Evolutionary conservation across 176 grass and related monocot species (phyloP).

Genomic region (Sorghum bicolor): DNA sequence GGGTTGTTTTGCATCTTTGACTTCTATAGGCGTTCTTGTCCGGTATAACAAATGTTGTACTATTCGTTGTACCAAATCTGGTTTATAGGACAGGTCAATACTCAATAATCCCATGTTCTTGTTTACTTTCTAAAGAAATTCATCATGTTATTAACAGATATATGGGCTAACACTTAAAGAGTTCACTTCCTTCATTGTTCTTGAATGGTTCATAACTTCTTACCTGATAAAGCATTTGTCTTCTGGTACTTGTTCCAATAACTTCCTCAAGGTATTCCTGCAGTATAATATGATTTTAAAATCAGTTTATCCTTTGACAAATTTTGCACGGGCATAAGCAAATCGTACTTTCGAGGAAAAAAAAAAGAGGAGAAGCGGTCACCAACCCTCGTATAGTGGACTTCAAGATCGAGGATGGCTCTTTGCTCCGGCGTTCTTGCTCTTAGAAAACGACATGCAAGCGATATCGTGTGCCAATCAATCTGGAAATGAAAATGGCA

Average conservation of each 20-base stretch:
- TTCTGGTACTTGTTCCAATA: constrained; percentile 60
- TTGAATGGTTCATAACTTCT: neutral
- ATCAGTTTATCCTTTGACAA: neutral
- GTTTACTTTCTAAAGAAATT: neutral
- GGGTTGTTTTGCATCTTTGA: neutral
- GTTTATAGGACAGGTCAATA: neutral
- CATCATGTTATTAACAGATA: neutral
- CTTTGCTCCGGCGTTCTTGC: constrained; percentile 76
- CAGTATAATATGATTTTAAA: constrained; percentile 10
- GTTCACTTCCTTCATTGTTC: neutral
- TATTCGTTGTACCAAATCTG: neutral
- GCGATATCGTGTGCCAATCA: constrained; percentile 60
- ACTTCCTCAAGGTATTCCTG: constrained; percentile 76
- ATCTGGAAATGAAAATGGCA: constrained; percentile 30
- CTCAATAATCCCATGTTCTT: neutral
- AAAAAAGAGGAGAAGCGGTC: neutral
- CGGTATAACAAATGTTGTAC: neutral
- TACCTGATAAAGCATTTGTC: constrained; percentile 68
- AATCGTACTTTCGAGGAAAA: neutral
- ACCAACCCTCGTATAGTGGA: constrained; percentile 73
- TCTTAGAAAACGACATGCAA: constrained; percentile 61
- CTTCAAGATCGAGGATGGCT: constrained; percentile 71
- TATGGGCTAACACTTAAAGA: neutral
- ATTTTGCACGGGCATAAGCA: neutral
- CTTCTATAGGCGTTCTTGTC: neutral